These are phyloP conservation scores for Stevia rebaudiana DNA, from an alignment of 140 eudicot species.

Conservation along the genomic window DNA sequence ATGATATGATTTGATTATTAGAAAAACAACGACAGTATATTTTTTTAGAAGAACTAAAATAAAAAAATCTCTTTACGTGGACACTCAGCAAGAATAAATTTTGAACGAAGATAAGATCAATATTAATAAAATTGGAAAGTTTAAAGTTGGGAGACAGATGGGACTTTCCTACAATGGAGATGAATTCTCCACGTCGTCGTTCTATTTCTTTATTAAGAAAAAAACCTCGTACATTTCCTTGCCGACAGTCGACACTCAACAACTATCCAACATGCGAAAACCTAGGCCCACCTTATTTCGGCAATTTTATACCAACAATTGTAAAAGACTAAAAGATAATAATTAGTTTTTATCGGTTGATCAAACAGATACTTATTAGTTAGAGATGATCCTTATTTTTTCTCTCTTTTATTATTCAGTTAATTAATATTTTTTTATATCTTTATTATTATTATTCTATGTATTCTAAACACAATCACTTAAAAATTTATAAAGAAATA, in stretches of 20 bases:
- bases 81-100: not conserved
- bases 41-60: not conserved
- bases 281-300: slow-evolving; percentile 3
- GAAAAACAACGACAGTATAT: not conserved
- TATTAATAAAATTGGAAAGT: slow-evolving; percentile 15
- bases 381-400: too few relatives aligned
- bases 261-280: not conserved
- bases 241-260: slow-evolving; percentile 42
- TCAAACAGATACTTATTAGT: too few relatives aligned
- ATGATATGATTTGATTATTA: not conserved
- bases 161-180: slow-evolving; percentile 31
- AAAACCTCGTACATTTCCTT: slow-evolving; percentile 35
- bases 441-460: too few relatives aligned
- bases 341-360: too few relatives aligned
- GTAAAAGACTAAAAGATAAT: too few relatives aligned
- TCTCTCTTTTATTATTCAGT: too few relatives aligned
- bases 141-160: not conserved
- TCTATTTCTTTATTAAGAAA: not conserved
- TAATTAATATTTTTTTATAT: too few relatives aligned
- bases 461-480: too few relatives aligned
- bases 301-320: too few relatives aligned
- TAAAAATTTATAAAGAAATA: too few relatives aligned
- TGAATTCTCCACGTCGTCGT: slow-evolving; percentile 36
- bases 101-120: not conserved
- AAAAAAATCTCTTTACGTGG: not conserved